phyloP scores from a whole-genome alignment of 1,284 basidiomycete species.

The Ustilago trichophora region DNA sequence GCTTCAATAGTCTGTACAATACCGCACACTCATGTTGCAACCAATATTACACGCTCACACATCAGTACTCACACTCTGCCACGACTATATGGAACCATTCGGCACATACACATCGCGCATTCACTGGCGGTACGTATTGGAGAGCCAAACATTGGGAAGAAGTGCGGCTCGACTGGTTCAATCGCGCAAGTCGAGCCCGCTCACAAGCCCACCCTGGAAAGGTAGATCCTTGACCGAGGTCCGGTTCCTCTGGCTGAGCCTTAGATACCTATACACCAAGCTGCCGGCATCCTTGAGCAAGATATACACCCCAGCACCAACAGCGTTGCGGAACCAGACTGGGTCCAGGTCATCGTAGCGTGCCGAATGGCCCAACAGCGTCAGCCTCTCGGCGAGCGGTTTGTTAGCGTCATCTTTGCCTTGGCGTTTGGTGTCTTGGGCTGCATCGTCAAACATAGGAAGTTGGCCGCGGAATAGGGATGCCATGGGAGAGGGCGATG shows the following conservation, averaged over 20 bases:
- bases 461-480: conserved; percentile 29
- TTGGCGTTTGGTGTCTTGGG: not conserved
- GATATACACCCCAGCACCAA: conserved; percentile 57
- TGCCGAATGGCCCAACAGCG: conserved; percentile 10
- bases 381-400: conserved; percentile 12
- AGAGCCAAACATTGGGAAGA: too few species aligned
- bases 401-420: not conserved
- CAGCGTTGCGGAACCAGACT: conserved; percentile 59
- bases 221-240: conserved; percentile 53
- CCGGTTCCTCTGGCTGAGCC: conserved; percentile 41
- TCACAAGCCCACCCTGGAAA: conserved; percentile 48
- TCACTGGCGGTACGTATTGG: too few species aligned
- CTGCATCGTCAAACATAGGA: conserved; percentile 14
- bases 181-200: conserved; percentile 38
- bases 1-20: too few species aligned
- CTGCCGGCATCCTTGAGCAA: conserved; percentile 50
- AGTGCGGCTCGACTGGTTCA: not conserved
- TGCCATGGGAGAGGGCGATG: conserved; percentile 22
- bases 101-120: too few species aligned
- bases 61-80: too few species aligned
- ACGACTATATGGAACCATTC: too few species aligned
- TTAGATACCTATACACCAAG: conserved; percentile 50
- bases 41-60: too few species aligned
- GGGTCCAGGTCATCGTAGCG: conserved; percentile 57
- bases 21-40: too few species aligned